Evolutionary conservation across 1,139 yeast species (phyloP).

Genomic region (Kurtzmaniella natalensis): DNA sequence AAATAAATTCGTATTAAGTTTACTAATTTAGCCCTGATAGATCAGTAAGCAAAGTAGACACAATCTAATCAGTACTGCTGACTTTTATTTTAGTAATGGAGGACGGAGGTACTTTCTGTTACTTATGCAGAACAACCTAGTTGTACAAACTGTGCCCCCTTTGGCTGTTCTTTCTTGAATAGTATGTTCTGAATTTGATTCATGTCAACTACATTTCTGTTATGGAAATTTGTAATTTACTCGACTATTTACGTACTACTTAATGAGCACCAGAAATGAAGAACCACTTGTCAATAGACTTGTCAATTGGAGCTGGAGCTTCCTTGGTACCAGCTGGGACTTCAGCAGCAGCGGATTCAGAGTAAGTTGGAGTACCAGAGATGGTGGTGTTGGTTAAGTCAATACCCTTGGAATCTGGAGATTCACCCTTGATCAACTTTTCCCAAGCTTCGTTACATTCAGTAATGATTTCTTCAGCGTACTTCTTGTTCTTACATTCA

Average conservation of each 20-base stretch:
- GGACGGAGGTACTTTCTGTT: too few relatives aligned
- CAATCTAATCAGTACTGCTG: too few relatives aligned
- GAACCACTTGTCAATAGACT: slow-evolving; percentile 98
- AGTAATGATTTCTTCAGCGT: slow-evolving; percentile 65
- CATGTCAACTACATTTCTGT: too few relatives aligned
- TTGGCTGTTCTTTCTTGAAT: too few relatives aligned
- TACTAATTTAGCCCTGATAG: too few relatives aligned
- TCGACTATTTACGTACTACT: slow-evolving; percentile 7
- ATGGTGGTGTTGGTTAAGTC: slow-evolving; percentile 74
- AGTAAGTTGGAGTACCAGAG: slow-evolving; percentile 48
- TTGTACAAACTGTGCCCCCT: too few relatives aligned
- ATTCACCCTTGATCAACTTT: slow-evolving; percentile 53
- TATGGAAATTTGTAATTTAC: too few relatives aligned
- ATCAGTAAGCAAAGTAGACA: too few relatives aligned
- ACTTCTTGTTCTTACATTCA: slow-evolving; percentile 63
- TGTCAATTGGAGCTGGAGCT: slow-evolving; percentile 92
- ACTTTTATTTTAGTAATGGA: too few relatives aligned
- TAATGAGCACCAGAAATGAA: slow-evolving; percentile 84
- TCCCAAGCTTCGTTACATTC: slow-evolving; percentile 84
- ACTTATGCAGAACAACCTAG: too few relatives aligned
- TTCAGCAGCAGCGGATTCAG: slow-evolving; percentile 43
- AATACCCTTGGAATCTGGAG: slow-evolving; percentile 48
- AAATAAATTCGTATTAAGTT: too few relatives aligned
- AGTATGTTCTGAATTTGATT: too few relatives aligned
- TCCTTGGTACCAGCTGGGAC: slow-evolving; percentile 68